Conservation (phyloP, 305 asterid species). For the Fraxinus latifolia region DNA sequence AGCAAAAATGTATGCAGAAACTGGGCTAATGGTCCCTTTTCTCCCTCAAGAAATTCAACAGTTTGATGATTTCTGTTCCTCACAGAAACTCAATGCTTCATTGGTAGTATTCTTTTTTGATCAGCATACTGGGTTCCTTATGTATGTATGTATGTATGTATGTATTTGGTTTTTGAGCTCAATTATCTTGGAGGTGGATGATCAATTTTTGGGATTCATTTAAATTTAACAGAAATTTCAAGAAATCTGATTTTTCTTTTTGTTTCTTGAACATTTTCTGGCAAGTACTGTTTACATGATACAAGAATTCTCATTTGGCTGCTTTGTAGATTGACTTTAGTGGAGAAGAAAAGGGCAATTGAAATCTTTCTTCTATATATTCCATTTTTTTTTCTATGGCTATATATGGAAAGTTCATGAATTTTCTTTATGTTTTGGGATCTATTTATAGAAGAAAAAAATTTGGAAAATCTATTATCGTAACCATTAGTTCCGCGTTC, state of each 20-base stretch:
- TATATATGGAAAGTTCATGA: conserved; percentile 36
- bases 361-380: conserved; percentile 17
- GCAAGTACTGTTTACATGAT: neutral
- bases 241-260: conserved; percentile 3
- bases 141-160: neutral
- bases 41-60: conserved; percentile 63
- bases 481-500: conserved; percentile 57
- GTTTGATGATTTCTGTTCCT: conserved; percentile 56
- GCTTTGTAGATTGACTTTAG: conserved; percentile 13
- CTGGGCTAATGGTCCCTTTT: conserved; percentile 62
- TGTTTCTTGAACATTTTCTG: neutral
- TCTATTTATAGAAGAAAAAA: conserved; percentile 36
- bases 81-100: conserved; percentile 52
- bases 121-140: conserved; percentile 22
- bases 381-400: neutral
- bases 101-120: conserved; percentile 39
- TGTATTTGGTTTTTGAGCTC: neutral
- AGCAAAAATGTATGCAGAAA: conserved; percentile 67
- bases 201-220: conserved; percentile 1
- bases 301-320: conserved; percentile 18
- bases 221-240: conserved; percentile 20
- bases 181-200: neutral
- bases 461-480: conserved; percentile 30
- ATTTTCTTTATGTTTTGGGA: conserved; percentile 33
- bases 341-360: conserved; percentile 10